Evolutionary conservation across 164 flowering plant genomes (phyloP).

Genomic region (Magnolia changhungtana): DNA sequence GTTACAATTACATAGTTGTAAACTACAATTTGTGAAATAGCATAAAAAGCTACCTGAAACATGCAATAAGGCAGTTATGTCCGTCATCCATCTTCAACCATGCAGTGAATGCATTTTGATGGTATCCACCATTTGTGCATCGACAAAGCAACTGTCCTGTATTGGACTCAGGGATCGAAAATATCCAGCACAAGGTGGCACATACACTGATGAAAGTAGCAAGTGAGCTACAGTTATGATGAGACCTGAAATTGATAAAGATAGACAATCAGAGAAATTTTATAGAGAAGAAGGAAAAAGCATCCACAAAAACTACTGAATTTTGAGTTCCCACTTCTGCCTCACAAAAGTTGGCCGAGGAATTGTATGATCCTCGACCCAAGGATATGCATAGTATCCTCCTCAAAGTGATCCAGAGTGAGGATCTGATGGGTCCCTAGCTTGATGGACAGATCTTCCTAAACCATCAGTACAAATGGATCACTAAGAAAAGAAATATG

Average conservation of each 20-base stretch:
- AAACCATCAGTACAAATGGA: too few relatives aligned
- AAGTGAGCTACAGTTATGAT: neutral
- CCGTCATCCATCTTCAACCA: too few relatives aligned
- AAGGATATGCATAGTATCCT: too few relatives aligned
- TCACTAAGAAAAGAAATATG: too few relatives aligned
- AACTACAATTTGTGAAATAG: neutral
- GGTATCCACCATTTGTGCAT: too few relatives aligned
- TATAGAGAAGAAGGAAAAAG: neutral
- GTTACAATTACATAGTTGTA: too few relatives aligned
- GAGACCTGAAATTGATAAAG: neutral
- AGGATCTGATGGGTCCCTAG: too few relatives aligned
- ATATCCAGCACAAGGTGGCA: neutral
- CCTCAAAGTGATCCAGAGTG: too few relatives aligned
- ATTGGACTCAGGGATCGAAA: neutral
- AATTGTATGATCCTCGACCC: too few relatives aligned
- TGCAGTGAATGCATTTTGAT: too few relatives aligned
- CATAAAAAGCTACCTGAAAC: neutral
- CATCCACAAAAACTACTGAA: neutral
- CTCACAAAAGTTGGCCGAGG: neutral
- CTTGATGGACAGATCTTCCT: too few relatives aligned
- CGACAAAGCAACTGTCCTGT: too few relatives aligned
- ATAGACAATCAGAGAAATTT: neutral
- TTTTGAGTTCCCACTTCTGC: neutral
- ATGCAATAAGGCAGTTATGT: neutral
- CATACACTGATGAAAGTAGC: neutral